Conservation (phyloP, 192 early-diverging fungal species). For the Backusella tarrabulga region DNA sequence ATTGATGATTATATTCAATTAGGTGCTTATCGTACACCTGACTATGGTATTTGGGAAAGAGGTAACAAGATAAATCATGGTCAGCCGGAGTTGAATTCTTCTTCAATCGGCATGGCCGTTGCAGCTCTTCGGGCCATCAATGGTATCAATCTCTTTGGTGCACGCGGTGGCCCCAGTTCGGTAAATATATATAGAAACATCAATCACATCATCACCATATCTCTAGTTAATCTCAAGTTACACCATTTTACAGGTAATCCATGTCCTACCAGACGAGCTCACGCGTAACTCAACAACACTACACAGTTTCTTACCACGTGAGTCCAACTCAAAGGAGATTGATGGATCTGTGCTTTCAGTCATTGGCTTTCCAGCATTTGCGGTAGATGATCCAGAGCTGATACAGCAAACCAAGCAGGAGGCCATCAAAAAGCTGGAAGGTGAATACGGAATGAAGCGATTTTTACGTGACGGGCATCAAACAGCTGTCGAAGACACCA, state of each 20-base stretch:
- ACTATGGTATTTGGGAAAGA: slow-evolving; percentile 87
- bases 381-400: slow-evolving; percentile 63
- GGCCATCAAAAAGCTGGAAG: slow-evolving; percentile 76
- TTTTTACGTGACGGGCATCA: slow-evolving; percentile 87
- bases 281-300: slow-evolving; percentile 78
- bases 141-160: slow-evolving; percentile 80
- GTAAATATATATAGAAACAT: slow-evolving; percentile 21
- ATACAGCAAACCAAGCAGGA: slow-evolving; percentile 64
- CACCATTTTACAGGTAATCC: slow-evolving; percentile 48
- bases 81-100: slow-evolving; percentile 80
- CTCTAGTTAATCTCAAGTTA: not conserved
- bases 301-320: slow-evolving; percentile 74
- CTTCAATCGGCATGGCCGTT: slow-evolving; percentile 83
- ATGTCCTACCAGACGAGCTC: slow-evolving; percentile 79
- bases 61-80: slow-evolving; percentile 89
- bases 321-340: slow-evolving; percentile 82
- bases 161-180: slow-evolving; percentile 69
- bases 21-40: slow-evolving; percentile 72
- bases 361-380: slow-evolving; percentile 85
- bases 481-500: slow-evolving; percentile 70
- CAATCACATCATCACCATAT: not conserved
- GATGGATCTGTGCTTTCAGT: slow-evolving; percentile 79
- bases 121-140: slow-evolving; percentile 83
- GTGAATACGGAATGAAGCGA: slow-evolving; percentile 76
- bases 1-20: not conserved